phyloP scores from a whole-genome alignment of 371 early-diverging fungal species.

The Parasitella parasitica region DNA sequence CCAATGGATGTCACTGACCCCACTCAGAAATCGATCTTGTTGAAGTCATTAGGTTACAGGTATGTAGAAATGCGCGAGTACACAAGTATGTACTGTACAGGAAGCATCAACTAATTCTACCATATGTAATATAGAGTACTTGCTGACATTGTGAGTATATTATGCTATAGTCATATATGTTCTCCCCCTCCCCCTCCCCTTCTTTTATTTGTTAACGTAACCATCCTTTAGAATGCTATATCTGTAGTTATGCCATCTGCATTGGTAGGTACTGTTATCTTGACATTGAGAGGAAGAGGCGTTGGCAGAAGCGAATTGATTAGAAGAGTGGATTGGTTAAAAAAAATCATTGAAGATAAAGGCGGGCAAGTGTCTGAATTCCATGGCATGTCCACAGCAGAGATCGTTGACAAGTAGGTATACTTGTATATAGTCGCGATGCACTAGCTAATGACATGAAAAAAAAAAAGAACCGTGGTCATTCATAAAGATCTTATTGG shows the following conservation, averaged over 20 bases:
- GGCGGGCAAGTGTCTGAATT: slow-evolving; percentile 87
- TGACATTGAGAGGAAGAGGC: slow-evolving; percentile 84
- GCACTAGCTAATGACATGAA: too few relatives aligned
- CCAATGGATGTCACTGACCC: slow-evolving; percentile 33
- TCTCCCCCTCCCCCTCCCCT: neutral
- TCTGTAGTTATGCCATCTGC: slow-evolving; percentile 88
- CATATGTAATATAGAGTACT: slow-evolving; percentile 45
- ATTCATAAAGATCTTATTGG: slow-evolving; percentile 80
- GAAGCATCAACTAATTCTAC: neutral
- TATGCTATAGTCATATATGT: too few relatives aligned
- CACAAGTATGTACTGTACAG: too few relatives aligned
- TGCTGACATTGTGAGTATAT: slow-evolving; percentile 65
- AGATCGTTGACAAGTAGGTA: slow-evolving; percentile 63
- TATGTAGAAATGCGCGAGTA: too few relatives aligned
- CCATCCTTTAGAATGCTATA: slow-evolving; percentile 47
- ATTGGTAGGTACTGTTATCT: slow-evolving; percentile 76
- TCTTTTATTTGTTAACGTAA: neutral
- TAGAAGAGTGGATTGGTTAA: slow-evolving; percentile 82
- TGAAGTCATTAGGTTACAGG: slow-evolving; percentile 60
- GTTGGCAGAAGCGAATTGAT: slow-evolving; percentile 83
- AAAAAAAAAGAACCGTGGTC: slow-evolving; percentile 34
- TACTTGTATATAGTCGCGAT: too few relatives aligned
- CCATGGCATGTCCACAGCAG: slow-evolving; percentile 66
- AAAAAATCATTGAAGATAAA: slow-evolving; percentile 62
- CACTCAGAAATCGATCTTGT: slow-evolving; percentile 38